These are phyloP conservation scores for Dactylellina drechsleri DNA, from an alignment of 2,329 filamentous ascomycete genomes.

Conservation along the genomic window DNA sequence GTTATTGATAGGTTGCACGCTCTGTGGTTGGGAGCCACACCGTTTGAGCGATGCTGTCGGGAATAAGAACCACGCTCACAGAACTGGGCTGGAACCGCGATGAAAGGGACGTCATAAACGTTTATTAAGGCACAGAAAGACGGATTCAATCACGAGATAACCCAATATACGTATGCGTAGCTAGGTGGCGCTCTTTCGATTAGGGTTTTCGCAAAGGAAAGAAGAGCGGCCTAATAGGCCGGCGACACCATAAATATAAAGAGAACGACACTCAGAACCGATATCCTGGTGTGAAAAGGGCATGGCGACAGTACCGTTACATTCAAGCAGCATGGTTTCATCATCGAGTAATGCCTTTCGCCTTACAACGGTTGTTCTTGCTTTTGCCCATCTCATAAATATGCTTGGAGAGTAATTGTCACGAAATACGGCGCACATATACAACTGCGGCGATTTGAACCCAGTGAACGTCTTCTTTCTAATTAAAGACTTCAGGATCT, in stretches of 20 bases:
- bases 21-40: not conserved
- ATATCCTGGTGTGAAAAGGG: not conserved
- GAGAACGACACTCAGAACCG: not conserved
- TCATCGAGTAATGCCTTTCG: not conserved
- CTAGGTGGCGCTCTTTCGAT: not conserved
- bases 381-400: too few species aligned
- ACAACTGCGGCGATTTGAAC: too few species aligned
- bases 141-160: not conserved
- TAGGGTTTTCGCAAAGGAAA: too few species aligned
- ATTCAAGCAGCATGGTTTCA: slow-evolving; percentile 38
- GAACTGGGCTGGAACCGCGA: slow-evolving; percentile 22
- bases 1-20: too few species aligned
- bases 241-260: too few species aligned
- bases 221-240: too few species aligned
- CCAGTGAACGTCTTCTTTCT: too few species aligned
- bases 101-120: slow-evolving; percentile 29
- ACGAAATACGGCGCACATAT: too few species aligned
- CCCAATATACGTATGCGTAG: not conserved
- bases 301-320: slow-evolving; percentile 36
- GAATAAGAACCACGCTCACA: not conserved
- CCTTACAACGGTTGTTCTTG: too few species aligned
- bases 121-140: not conserved
- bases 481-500: slow-evolving; percentile 1
- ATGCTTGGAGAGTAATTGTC: too few species aligned
- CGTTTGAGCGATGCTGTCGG: not conserved